A percentile compares a stretch with the other conserved stretches of the same genome.
phyloP scores from a whole-genome alignment of 1,284 basidiomycete genomes.

The Coniferiporia sulphurascens region DNA sequence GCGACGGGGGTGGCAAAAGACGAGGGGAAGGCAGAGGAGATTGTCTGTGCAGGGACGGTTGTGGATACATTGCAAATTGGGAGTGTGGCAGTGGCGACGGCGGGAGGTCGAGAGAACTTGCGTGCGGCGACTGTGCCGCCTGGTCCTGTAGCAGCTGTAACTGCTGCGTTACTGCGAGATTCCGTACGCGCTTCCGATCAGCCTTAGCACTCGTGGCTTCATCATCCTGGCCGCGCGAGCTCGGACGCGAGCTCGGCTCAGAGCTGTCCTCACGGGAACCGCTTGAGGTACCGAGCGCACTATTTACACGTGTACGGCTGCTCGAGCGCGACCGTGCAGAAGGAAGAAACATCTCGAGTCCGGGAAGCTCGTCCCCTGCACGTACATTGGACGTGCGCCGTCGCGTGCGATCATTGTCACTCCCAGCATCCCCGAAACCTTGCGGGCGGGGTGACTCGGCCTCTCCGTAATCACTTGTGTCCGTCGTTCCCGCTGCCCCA shows the following conservation, averaged over 20 bases:
- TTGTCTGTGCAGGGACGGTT: neutral
- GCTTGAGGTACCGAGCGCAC: neutral
- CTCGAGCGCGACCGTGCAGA: slow-evolving; percentile 7
- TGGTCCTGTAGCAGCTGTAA: neutral
- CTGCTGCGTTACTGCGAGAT: slow-evolving; percentile 3
- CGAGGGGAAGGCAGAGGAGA: neutral
- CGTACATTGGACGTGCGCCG: neutral
- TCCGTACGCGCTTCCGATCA: neutral
- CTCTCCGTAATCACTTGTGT: neutral
- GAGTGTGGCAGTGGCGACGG: slow-evolving; percentile 3
- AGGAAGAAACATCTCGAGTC: slow-evolving; percentile 14
- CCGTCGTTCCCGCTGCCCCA: neutral
- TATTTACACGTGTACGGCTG: slow-evolving; percentile 3
- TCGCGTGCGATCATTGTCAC: neutral
- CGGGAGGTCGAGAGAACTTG: slow-evolving; percentile 4
- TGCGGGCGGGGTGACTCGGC: neutral
- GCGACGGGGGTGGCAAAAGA: neutral
- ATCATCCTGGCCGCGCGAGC: slow-evolving; percentile 5
- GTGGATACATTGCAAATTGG: neutral
- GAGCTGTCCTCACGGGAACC: neutral
- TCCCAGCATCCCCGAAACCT: neutral
- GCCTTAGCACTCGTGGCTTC: slow-evolving; percentile 1
- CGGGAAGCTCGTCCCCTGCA: slow-evolving; percentile 11
- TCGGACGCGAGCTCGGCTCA: slow-evolving; percentile 9
- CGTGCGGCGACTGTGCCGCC: neutral